phyloP scores from a whole-genome alignment of 2,329 filamentous ascomycete genomes.

The Aspergillus phoenicis region DNA sequence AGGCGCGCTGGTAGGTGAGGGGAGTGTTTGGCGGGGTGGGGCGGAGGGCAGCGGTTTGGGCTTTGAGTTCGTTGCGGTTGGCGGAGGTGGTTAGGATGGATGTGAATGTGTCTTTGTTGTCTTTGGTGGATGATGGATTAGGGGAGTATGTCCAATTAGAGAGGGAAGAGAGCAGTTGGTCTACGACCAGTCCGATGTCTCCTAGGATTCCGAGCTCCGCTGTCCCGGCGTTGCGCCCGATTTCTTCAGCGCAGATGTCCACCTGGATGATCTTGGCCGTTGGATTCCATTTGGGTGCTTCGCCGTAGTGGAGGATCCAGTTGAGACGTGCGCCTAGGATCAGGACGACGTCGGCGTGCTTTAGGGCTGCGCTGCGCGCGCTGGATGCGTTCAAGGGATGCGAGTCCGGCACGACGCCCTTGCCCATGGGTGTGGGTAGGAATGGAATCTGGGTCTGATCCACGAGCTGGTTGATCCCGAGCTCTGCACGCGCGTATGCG shows the following conservation, averaged over 20 bases:
- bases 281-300: slow-evolving; percentile 57
- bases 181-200: slow-evolving; percentile 53
- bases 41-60: slow-evolving; percentile 46
- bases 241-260: slow-evolving; percentile 57
- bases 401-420: slow-evolving; percentile 59
- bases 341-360: slow-evolving; percentile 58
- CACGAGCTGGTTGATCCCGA: slow-evolving; percentile 49
- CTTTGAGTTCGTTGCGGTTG: slow-evolving; percentile 52
- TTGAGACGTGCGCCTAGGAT: slow-evolving; percentile 59
- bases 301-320: slow-evolving; percentile 62
- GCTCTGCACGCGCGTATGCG: slow-evolving; percentile 56
- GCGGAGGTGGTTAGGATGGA: slow-evolving; percentile 33
- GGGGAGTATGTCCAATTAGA: slow-evolving; percentile 49
- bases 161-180: slow-evolving; percentile 49
- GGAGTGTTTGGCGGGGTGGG: slow-evolving; percentile 38
- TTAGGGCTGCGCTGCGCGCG: slow-evolving; percentile 57
- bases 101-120: slow-evolving; percentile 29
- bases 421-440: slow-evolving; percentile 62
- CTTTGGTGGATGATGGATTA: slow-evolving; percentile 15
- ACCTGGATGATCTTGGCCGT: slow-evolving; percentile 58
- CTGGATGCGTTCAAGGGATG: slow-evolving; percentile 57
- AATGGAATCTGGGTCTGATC: slow-evolving; percentile 56
- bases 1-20: slow-evolving; percentile 55
- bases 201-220: slow-evolving; percentile 54
- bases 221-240: slow-evolving; percentile 55